phyloP scores from a whole-genome alignment of 352 stramenopile species.

The Phytopythium helicoides region DNA sequence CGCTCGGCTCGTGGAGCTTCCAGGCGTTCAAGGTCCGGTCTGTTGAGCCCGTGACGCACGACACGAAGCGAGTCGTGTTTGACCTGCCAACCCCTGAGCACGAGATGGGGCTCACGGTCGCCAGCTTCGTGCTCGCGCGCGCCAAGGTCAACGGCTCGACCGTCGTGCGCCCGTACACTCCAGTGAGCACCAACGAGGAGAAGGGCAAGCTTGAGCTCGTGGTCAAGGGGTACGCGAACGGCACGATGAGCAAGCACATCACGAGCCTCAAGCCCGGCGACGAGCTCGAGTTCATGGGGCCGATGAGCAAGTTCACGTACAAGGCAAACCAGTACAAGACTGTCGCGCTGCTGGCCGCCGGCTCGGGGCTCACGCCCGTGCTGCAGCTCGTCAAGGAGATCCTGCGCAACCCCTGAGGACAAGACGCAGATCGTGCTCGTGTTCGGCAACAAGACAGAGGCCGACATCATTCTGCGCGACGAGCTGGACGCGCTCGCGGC shows the following conservation, averaged over 20 bases:
- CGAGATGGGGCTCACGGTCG: constrained; percentile 55
- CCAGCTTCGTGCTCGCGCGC: constrained; percentile 60
- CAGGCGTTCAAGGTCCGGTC: constrained; percentile 59
- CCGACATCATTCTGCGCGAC: constrained; percentile 83
- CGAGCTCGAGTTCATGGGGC: constrained; percentile 80
- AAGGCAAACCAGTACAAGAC: constrained; percentile 77
- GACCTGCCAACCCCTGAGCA: constrained; percentile 49
- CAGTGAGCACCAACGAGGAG: constrained; percentile 65
- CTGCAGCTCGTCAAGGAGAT: constrained; percentile 76
- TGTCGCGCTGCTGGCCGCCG: constrained; percentile 79
- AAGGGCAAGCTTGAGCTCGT: constrained; percentile 74
- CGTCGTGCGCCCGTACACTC: constrained; percentile 81
- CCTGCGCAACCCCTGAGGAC: constrained; percentile 69
- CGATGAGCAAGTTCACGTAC: constrained; percentile 84
- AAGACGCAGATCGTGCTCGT: constrained; percentile 75
- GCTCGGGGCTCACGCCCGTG: constrained; percentile 78
- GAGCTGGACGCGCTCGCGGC: constrained; percentile 62
- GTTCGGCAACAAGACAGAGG: constrained; percentile 74
- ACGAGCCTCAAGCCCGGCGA: constrained; percentile 72
- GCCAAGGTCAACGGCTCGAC: constrained; percentile 48
- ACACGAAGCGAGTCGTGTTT: constrained; percentile 60
- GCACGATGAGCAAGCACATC: constrained; percentile 84
- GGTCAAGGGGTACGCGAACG: constrained; percentile 82
- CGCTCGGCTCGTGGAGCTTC: constrained; percentile 57
- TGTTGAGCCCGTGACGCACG: constrained; percentile 54